Evolutionary conservation across 495 filamentous ascomycete species (phyloP).

Genomic region (Penicillium soppii): DNA sequence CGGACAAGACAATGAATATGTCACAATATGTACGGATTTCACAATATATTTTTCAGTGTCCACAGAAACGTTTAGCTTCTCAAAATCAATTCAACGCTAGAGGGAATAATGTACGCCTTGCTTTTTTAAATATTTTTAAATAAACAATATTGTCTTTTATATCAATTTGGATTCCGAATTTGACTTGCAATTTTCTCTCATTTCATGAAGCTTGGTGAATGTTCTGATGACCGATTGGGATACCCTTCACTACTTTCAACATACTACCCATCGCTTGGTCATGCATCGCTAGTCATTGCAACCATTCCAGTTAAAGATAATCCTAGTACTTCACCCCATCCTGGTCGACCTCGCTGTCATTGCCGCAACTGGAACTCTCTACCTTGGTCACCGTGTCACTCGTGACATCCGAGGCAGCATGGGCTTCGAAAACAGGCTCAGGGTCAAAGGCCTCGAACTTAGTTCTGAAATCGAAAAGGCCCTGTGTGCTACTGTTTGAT

Average conservation of each 20-base stretch:
- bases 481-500: constrained; percentile 80
- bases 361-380: constrained; percentile 27
- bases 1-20: background rate
- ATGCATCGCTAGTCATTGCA: background rate
- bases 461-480: constrained; percentile 70
- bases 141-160: too few species aligned
- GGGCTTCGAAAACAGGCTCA: constrained; percentile 84
- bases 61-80: background rate
- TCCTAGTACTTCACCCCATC: constrained; percentile 11
- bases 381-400: constrained; percentile 22
- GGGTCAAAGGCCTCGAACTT: constrained; percentile 85
- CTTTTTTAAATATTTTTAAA: too few species aligned
- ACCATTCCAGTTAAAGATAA: too few species aligned
- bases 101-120: too few species aligned
- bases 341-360: constrained; percentile 17
- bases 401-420: constrained; percentile 52
- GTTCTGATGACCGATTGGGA: background rate
- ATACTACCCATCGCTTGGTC: too few species aligned
- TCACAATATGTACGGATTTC: background rate
- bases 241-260: too few species aligned
- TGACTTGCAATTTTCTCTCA: background rate
- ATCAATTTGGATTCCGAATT: background rate
- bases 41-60: background rate
- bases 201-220: background rate
- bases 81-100: too few species aligned